Evolutionary conservation across 2,329 filamentous ascomycete species (phyloP), one percentile per base, ranked within the genome.

Genomic region (Fusarium decemcellulare): DNA sequence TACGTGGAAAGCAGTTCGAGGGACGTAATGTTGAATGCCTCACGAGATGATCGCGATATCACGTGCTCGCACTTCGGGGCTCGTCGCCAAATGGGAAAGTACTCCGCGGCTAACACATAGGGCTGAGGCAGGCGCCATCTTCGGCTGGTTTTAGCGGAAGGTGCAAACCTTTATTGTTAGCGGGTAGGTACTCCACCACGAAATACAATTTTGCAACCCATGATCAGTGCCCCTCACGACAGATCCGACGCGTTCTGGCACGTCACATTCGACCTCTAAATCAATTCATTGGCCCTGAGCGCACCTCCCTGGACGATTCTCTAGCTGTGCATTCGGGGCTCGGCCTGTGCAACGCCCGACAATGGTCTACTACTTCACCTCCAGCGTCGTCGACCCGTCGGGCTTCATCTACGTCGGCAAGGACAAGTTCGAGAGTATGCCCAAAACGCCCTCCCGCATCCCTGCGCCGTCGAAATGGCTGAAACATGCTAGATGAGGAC

Each of bases 311-410:
- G n/a, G 14, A 36, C 23, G 23, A 4, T 29, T 27, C 34, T 5
- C 16, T 11, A 27, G 29, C 16, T 30, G 18, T 11, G 18, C 23
- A 23, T 23, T 23, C 23, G 23, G 23, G 23, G 23, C 23, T 23
- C 23, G 23, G 23, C n/a, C 6, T 5, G 5, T 0, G 9, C 3
- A 47, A 0, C 2, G 1, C 4, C 4, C 6, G 12, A 52, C n/a
- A 4, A 97, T 99, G 96, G 96, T 99, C 48, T 97, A 93, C 83
- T 98, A 98, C 81, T 98, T 96, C 80, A 96, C 91, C 1, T 98
- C 95, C 29, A 95, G 89, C 66, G 90, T 90, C 43, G 93, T 97
- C 40, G 87, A 91, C 12, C 95, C 96, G 2, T 79, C 94, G 34
- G 95, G 94, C 43, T 95, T 92, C 78, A 90, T 99, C 77, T 99